Evolutionary conservation across 495 filamentous ascomycete species (phyloP), one percentile per base, ranked within the genome.

Genomic region (Neurospora africana): DNA sequence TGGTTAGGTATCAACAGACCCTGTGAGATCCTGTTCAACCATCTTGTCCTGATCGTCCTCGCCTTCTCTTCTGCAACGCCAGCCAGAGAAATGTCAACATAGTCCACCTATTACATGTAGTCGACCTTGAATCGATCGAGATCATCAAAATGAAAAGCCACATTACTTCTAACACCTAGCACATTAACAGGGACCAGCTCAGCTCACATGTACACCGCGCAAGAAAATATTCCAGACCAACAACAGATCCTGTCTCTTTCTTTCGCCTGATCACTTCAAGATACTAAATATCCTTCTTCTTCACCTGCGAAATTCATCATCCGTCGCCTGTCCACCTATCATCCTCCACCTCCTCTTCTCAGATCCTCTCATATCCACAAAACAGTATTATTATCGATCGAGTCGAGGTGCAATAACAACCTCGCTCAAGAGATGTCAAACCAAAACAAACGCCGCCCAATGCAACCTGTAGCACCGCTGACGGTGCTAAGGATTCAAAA

Each of bases 381-480:
- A 61, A 7, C 13, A 61, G 53, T 61, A 61, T 61, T 33, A 61
- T 61, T 33, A 61, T 61, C 53, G 7, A 19, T 8, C 27, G 53
- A 61, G 27, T 33, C 27, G 53, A 61, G 27, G 27, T 61, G 53
- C 13, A 61, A 61, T 61, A 61, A 61, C 53, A 61, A 33, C 53
- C 53, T 61, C 53, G 5, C 53, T 61, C 53, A 61, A 33, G 53
- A 5, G 6, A 30, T 71, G 44, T 44, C 47, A 58, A 71, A 36
- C 6, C 69, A 41, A 65, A 21, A 41, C 21, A 58, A 74, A 76
- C 75, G 75, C 75, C 75, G 70, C 71, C 73, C 73, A 76, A 76
- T 76, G 75, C 75, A 70, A 61, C 68, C 68, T 33, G 37, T 53
- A 33, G 47, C 58, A 72, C 30, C 33, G 43, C 30, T 33, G 53